A percentile compares a stretch with the other conserved stretches of the same genome.
Conservation (phyloP, 1,284 basidiomycete genomes). For the Phellopilus nigrolimitatus region DNA sequence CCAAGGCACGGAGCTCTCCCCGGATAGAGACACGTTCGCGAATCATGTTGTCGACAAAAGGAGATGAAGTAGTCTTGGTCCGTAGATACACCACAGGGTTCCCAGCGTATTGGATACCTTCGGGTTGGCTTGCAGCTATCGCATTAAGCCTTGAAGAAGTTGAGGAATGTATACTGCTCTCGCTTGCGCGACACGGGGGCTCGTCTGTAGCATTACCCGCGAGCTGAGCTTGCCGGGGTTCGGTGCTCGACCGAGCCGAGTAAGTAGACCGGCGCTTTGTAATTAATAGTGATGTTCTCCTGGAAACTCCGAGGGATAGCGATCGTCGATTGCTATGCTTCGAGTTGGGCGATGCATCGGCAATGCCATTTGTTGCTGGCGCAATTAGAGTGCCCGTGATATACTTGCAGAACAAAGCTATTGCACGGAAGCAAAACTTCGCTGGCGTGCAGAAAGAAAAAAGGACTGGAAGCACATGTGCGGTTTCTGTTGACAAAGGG, state of each 20-base stretch:
- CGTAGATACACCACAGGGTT: conserved; percentile 53
- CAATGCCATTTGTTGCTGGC: conserved; percentile 22
- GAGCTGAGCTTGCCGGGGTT: no score
- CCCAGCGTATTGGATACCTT: conserved; percentile 51
- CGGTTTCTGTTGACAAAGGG: conserved; percentile 45
- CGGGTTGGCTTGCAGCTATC: conserved; percentile 21
- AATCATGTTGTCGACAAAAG: conserved; percentile 51
- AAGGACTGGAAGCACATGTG: conserved; percentile 72
- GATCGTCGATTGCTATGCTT: not conserved
- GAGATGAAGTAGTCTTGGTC: conserved; percentile 9
- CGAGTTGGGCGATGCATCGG: not conserved
- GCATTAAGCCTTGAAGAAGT: conserved; percentile 22
- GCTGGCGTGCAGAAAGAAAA: conserved; percentile 82
- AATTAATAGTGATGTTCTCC: not conserved
- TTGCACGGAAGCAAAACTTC: conserved; percentile 72
- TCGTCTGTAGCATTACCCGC: no score
- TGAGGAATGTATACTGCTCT: not conserved
- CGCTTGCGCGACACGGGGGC: not conserved
- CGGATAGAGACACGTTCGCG: conserved; percentile 62
- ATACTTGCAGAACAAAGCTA: conserved; percentile 63
- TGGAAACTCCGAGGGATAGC: not conserved
- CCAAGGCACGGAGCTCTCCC: conserved; percentile 56
- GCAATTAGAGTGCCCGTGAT: conserved; percentile 66
- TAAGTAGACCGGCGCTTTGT: not conserved
- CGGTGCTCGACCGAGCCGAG: no score